Evolutionary conservation across 495 filamentous ascomycete genomes (phyloP), one percentile per base, ranked within the genome.

Genomic region (Melanomma pulvis-pyrius): DNA sequence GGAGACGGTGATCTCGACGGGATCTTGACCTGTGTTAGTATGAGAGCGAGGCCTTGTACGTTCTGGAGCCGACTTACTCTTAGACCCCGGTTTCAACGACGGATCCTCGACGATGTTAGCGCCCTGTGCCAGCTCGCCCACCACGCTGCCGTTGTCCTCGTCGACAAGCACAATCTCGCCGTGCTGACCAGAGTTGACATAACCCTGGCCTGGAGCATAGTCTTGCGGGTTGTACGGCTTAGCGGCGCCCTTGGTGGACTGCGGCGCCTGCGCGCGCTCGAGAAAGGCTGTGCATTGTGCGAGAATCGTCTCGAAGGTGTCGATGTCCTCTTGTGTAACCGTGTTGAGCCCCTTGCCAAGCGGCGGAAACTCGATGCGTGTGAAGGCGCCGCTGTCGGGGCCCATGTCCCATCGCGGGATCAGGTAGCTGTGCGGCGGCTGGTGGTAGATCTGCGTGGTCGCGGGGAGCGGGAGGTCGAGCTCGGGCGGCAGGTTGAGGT

Each of bases 291-390:
- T 97, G 74, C 92, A 97, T 77, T 97, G 92, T 28, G 92, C 92
- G 41, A 97, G 82, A 59, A 97, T 97, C 2, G 92, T 96, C 80
- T 97, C 92, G 72, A 97, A 97, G 0, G 92, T 97, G 75, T 97
- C 92, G 26, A 96, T 82, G 75, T 97, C 92, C 71, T 97, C 92
- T 77, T 97, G 92, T 2, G 88, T 85, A 26, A 88, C 87, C 58
- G 84, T 85, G 34, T 83, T 81, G 0, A 81, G 76, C 0, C 82
- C 83, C 53, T 80, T 82, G 12, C 91, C 90, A 11, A 91, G 81
- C 4, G 82, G 74, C 1, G 92, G 92, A 65, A 97, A 96, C 74
- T 96, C 89, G 68, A 97, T 91, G 30, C 90, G 83, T 29, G 92
- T 96, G 72, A 97, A 97, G 9, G 92, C 91, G 62, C 91, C 92